Evolutionary conservation across 2,329 filamentous ascomycete species (phyloP).

Genomic region (Neurospora sp.): DNA sequence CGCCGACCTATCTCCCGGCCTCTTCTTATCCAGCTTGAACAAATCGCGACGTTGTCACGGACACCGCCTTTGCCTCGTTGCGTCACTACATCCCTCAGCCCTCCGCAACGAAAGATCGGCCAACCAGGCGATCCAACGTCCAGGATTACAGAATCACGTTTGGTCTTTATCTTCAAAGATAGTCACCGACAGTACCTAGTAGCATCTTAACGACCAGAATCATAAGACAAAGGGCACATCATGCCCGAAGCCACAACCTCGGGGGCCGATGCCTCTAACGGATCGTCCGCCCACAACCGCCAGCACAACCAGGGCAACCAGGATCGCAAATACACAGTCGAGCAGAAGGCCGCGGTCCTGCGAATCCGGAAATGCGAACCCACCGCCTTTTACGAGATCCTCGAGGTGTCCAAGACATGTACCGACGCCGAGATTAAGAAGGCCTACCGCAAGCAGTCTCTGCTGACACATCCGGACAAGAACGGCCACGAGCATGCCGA

Average conservation of each 20-base stretch:
- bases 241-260: slow-evolving; percentile 45
- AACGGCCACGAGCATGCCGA: slow-evolving; percentile 93
- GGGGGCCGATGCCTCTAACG: slow-evolving; percentile 39
- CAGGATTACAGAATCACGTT: not conserved
- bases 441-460: slow-evolving; percentile 86
- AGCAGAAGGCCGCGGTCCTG: slow-evolving; percentile 86
- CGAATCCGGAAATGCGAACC: slow-evolving; percentile 75
- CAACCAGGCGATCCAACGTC: not conserved
- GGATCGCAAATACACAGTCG: slow-evolving; percentile 69
- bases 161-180: not conserved
- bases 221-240: slow-evolving; percentile 5
- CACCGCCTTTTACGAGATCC: slow-evolving; percentile 93
- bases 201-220: not conserved
- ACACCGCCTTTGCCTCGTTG: not conserved
- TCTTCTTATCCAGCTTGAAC: not conserved
- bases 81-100: not conserved
- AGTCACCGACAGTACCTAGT: not conserved
- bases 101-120: not conserved
- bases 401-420: slow-evolving; percentile 57
- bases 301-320: slow-evolving; percentile 70
- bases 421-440: slow-evolving; percentile 90
- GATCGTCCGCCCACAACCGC: slow-evolving; percentile 33
- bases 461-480: slow-evolving; percentile 97
- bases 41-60: not conserved
- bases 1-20: not conserved